phyloP scores from a whole-genome alignment of 352 stramenopile genomes.

The Phytophthora brassicae region DNA sequence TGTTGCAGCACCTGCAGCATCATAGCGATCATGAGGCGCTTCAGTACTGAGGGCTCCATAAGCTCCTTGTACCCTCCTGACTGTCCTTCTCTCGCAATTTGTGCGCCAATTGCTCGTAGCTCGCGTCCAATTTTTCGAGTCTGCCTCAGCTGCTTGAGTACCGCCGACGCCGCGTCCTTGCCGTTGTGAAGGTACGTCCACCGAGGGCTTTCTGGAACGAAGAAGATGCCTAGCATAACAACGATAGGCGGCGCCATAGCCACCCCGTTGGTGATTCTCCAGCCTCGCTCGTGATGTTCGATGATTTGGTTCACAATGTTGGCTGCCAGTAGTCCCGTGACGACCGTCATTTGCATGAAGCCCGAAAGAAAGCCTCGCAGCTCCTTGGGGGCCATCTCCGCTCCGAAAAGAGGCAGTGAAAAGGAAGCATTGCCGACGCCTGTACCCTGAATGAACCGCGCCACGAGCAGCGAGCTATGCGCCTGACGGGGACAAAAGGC shows the following conservation, averaged over 20 bases:
- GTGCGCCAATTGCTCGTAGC: conserved; percentile 47
- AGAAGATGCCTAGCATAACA: conserved; percentile 57
- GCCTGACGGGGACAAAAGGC: conserved; percentile 34
- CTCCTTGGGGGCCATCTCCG: conserved; percentile 65
- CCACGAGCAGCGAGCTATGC: conserved; percentile 37
- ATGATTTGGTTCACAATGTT: conserved; percentile 51
- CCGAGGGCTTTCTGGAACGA: conserved; percentile 40
- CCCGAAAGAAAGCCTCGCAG: conserved; percentile 58
- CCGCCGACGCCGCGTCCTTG: conserved; percentile 40
- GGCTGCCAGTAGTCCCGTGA: conserved; percentile 45
- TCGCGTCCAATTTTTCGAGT: conserved; percentile 41
- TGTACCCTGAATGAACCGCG: conserved; percentile 44
- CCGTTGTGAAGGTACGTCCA: conserved; percentile 47
- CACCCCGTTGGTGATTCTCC: conserved; percentile 49
- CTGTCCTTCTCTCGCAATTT: conserved; percentile 42
- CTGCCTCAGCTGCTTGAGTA: conserved; percentile 45
- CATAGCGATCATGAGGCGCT: conserved; percentile 48
- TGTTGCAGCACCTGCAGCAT: conserved; percentile 53
- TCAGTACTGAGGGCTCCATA: conserved; percentile 43
- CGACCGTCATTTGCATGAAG: conserved; percentile 68
- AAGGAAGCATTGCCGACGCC: conserved; percentile 57
- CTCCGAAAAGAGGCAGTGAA: conserved; percentile 52
- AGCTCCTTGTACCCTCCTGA: conserved; percentile 39
- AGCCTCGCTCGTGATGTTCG: conserved; percentile 35
- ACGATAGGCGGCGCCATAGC: conserved; percentile 42